These are phyloP conservation scores for Euryodendron excelsum DNA, from an alignment of 148 eudicot species.

Conservation along the genomic window DNA sequence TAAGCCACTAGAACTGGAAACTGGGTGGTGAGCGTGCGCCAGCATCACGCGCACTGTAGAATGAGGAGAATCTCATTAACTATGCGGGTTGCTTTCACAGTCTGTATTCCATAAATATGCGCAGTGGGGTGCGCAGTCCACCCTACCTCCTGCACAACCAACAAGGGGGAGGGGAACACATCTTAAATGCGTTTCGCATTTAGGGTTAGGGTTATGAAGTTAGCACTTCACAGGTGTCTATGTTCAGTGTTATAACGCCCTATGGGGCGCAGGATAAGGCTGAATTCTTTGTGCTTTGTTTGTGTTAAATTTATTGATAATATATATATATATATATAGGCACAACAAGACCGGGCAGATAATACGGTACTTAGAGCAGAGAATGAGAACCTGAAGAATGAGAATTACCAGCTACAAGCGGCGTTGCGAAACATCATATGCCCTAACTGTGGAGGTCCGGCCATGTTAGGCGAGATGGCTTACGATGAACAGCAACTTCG, in stretches of 20 bases:
- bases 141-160: constrained; percentile 26
- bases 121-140: constrained; percentile 36
- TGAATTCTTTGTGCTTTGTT: not conserved
- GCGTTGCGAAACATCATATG: constrained; percentile 71
- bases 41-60: not conserved
- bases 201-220: constrained; percentile 13
- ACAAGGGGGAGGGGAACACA: constrained; percentile 11
- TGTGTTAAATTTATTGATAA: not conserved
- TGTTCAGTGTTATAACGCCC: not conserved
- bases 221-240: not conserved
- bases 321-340: constrained; percentile 48
- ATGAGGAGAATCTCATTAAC: constrained; percentile 28
- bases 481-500: constrained; percentile 91
- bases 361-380: constrained; percentile 75
- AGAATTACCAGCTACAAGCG: constrained; percentile 74
- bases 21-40: constrained; percentile 3
- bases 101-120: constrained; percentile 34
- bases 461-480: constrained; percentile 67
- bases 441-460: constrained; percentile 83
- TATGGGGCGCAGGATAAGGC: constrained; percentile 9
- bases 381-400: constrained; percentile 77
- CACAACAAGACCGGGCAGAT: constrained; percentile 89
- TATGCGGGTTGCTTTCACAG: constrained; percentile 26
- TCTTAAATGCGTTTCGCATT: constrained; percentile 25
- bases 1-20: not conserved